These are phyloP conservation scores for Flaveria brownii DNA, from an alignment of 129 eudicot genomes.

Conservation along the genomic window DNA sequence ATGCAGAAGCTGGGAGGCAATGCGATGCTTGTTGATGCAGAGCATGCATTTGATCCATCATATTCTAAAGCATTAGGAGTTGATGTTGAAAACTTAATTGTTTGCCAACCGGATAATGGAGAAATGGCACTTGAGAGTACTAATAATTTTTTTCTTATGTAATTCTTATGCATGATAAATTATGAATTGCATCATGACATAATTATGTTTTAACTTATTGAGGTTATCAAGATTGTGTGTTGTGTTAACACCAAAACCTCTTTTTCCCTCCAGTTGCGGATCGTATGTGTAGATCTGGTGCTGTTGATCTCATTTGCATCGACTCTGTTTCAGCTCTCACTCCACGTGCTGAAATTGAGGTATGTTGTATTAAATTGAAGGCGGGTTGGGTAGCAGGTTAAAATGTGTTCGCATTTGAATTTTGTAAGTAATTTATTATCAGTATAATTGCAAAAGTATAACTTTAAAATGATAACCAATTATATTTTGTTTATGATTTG, in stretches of 20 bases:
- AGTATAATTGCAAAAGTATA: not conserved
- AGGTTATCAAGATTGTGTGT: conserved; percentile 11
- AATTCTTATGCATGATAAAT: conserved; percentile 23
- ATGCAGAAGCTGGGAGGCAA: conserved; percentile 86
- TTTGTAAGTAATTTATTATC: not conserved
- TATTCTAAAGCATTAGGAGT: conserved; percentile 97
- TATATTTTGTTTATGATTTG: not conserved
- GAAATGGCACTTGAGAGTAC: conserved; percentile 99
- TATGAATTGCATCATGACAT: conserved; percentile 22
- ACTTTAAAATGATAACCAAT: not conserved
- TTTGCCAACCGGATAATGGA: conserved; percentile 98
- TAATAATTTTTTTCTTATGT: conserved; percentile 26
- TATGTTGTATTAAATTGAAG: conserved; percentile 26
- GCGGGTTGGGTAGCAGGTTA: not conserved
- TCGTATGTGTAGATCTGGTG: conserved; percentile 99
- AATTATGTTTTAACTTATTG: not conserved
- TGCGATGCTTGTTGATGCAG: conserved; percentile 99
- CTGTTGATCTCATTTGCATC: conserved; percentile 92
- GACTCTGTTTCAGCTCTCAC: conserved; percentile 99
- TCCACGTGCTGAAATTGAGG: conserved; percentile 99
- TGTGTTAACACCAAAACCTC: conserved; percentile 7
- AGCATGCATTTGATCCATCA: conserved; percentile 98
- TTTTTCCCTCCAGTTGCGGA: conserved; percentile 70
- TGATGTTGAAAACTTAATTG: conserved; percentile 93
- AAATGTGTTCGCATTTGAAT: not conserved